These are phyloP conservation scores for Shiraia sp. DNA, from an alignment of 2,329 filamentous ascomycete species.

Conservation along the genomic window DNA sequence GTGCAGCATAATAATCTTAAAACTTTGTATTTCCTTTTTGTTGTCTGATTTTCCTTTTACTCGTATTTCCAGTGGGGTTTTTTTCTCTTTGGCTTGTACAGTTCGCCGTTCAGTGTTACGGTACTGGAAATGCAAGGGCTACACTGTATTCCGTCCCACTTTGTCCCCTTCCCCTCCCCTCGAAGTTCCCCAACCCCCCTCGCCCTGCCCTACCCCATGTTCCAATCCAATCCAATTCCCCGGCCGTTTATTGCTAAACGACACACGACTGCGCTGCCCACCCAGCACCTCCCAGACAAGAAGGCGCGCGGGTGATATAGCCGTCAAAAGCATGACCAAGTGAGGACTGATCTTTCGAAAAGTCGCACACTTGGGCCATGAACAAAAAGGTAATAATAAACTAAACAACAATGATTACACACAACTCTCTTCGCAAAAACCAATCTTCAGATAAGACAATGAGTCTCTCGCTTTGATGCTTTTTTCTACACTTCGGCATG, in stretches of 20 bases:
- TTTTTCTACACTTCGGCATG: constrained; percentile 14
- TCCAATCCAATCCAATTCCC: constrained; percentile 9
- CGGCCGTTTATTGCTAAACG: constrained; percentile 9
- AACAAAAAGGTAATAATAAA: constrained; percentile 22
- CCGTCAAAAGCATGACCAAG: constrained; percentile 37
- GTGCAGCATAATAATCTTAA: too few species aligned
- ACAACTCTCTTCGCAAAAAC: too few species aligned
- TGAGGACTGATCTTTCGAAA: too few species aligned
- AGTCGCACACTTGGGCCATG: too few species aligned
- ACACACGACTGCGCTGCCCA: constrained; percentile 38
- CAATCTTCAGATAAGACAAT: too few species aligned
- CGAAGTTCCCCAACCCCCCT: constrained; percentile 13
- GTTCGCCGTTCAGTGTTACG: too few species aligned
- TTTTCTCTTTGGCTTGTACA: too few species aligned
- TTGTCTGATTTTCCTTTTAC: too few species aligned
- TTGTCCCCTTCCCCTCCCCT: neutral
- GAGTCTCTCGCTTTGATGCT: constrained; percentile 1
- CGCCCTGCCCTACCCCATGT: constrained; percentile 10
- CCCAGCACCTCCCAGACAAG: constrained; percentile 22
- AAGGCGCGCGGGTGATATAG: constrained; percentile 30
- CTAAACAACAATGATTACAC: constrained; percentile 3
- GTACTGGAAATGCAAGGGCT: too few species aligned
- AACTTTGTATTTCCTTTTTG: too few species aligned
- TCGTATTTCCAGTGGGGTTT: too few species aligned
- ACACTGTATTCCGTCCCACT: constrained; percentile 1